Conservation (phyloP, 2,329 filamentous ascomycete genomes). For the Bipolaris zeicola region DNA sequence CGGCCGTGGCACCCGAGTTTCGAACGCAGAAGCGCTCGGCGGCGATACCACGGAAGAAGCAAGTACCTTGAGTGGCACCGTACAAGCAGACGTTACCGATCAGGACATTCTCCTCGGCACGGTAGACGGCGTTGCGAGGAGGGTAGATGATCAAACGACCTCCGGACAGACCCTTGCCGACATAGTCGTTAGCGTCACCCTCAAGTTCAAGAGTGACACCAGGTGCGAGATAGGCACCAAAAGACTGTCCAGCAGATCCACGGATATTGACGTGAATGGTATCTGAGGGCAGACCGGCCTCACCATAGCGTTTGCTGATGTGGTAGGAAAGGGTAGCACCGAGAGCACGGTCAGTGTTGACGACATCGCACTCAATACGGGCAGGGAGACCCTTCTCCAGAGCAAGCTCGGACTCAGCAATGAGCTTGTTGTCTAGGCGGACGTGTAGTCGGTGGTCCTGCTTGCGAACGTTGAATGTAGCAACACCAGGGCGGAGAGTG, state of each 20-base stretch:
- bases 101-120: constrained; percentile 93
- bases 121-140: constrained; percentile 86
- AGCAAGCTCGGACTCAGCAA: constrained; percentile 91
- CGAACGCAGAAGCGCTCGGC: constrained; percentile 96
- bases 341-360: constrained; percentile 94
- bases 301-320: constrained; percentile 89
- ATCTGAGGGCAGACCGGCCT: constrained; percentile 85
- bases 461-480: constrained; percentile 97
- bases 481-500: constrained; percentile 89
- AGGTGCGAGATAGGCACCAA: constrained; percentile 90
- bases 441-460: constrained; percentile 94
- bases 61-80: constrained; percentile 86
- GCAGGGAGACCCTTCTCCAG: constrained; percentile 93
- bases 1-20: constrained; percentile 94
- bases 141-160: constrained; percentile 93
- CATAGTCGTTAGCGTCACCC: constrained; percentile 95
- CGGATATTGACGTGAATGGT: constrained; percentile 97
- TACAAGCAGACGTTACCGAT: constrained; percentile 96
- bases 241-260: constrained; percentile 94
- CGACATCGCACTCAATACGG: constrained; percentile 91
- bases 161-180: constrained; percentile 93
- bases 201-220: constrained; percentile 95
- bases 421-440: constrained; percentile 94
- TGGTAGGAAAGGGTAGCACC: constrained; percentile 95
- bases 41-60: constrained; percentile 96